These are phyloP conservation scores for Fusarium sambucinum DNA, from an alignment of 2,329 filamentous ascomycete species.

Conservation along the genomic window DNA sequence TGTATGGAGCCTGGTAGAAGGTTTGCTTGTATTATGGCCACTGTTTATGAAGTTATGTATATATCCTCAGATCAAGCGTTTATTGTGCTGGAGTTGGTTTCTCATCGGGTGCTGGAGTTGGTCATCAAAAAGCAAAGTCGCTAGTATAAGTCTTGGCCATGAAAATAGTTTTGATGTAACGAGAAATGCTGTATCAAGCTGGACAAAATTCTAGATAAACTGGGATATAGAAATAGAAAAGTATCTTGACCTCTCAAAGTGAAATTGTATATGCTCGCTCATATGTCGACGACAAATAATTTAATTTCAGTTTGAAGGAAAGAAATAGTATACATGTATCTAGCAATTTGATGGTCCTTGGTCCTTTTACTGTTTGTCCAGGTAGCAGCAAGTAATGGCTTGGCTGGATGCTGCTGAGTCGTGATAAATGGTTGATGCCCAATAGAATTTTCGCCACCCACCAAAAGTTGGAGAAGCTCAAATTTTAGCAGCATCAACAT, in stretches of 20 bases:
- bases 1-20: conserved; percentile 5
- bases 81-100: conserved; percentile 10
- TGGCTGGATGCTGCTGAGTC: conserved; percentile 8
- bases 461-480: conserved; percentile 44
- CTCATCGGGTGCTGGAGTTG: conserved; percentile 18
- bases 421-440: conserved; percentile 34
- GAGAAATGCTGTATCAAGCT: neutral
- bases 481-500: conserved; percentile 41
- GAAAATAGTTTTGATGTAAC: conserved; percentile 6
- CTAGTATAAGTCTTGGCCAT: conserved; percentile 1
- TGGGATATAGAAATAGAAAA: conserved; percentile 26
- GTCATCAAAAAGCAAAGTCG: conserved; percentile 8
- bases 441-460: conserved; percentile 46
- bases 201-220: conserved; percentile 1
- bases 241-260: neutral
- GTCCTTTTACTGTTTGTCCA: neutral
- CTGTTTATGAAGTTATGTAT: conserved; percentile 28
- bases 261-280: neutral
- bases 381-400: neutral
- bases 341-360: no score
- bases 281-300: neutral
- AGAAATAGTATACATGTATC: no score
- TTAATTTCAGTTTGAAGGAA: no score
- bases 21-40: conserved; percentile 10
- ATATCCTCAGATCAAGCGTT: conserved; percentile 24